Percentiles rank a stretch among this genome's conserved stretches.
These are phyloP conservation scores for Barnettozyma sp. DNA, from an alignment of 805 yeast species.

Conservation along the genomic window DNA sequence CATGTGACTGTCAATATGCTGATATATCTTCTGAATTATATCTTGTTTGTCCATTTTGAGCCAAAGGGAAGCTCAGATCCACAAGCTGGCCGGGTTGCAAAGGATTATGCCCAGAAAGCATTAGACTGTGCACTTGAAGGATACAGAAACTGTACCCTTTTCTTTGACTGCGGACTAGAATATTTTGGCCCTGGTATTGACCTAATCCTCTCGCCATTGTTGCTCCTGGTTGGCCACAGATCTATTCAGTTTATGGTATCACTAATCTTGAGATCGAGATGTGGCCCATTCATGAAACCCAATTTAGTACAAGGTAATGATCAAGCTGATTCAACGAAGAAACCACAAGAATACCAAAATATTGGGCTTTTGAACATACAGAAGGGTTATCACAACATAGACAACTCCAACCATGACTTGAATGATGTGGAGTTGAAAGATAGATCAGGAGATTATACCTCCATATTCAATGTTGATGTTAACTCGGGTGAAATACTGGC, in stretches of 20 bases:
- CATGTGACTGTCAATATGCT: slow-evolving; percentile 40
- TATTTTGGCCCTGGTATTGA: slow-evolving; percentile 36
- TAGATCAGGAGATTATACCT: slow-evolving; percentile 19
- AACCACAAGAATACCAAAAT: too few species aligned
- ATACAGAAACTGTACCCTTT: slow-evolving; percentile 34
- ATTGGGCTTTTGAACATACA: slow-evolving; percentile 10
- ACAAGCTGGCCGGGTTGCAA: slow-evolving; percentile 29
- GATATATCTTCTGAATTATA: slow-evolving; percentile 44
- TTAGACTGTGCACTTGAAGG: slow-evolving; percentile 38
- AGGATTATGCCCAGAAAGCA: slow-evolving; percentile 36
- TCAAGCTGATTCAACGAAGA: neutral
- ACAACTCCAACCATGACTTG: slow-evolving; percentile 22
- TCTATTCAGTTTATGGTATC: slow-evolving; percentile 54
- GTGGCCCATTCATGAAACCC: slow-evolving; percentile 34
- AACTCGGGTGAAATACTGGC: slow-evolving; percentile 33
- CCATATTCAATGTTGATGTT: slow-evolving; percentile 29
- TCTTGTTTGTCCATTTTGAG: slow-evolving; percentile 38
- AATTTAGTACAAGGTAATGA: neutral
- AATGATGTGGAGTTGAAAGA: slow-evolving; percentile 18
- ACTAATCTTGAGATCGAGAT: slow-evolving; percentile 40
- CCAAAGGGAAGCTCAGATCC: slow-evolving; percentile 34
- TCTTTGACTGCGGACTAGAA: slow-evolving; percentile 32
- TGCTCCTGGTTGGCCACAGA: slow-evolving; percentile 48
- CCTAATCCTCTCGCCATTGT: slow-evolving; percentile 40
- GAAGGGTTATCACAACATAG: slow-evolving; percentile 11